Conservation (phyloP, 2,329 filamentous ascomycete species). For the Dendrostoma leiphaemia region DNA sequence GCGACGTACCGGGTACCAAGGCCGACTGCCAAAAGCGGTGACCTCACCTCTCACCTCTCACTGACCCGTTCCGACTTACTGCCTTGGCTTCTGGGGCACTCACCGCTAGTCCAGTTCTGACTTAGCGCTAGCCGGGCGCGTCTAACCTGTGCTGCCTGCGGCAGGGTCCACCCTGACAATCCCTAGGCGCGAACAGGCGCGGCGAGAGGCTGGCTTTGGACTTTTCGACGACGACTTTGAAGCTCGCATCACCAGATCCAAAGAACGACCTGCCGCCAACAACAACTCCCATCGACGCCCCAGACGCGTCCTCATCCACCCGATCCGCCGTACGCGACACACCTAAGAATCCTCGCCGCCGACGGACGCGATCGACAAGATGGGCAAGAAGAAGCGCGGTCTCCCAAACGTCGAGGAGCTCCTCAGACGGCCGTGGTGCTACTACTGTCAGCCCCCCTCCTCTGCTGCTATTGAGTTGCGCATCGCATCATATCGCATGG, state of each 20-base stretch:
- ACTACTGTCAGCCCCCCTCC: conserved; percentile 68
- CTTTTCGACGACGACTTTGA: conserved; percentile 11
- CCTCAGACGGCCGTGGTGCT: conserved; percentile 88
- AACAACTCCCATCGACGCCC: background rate
- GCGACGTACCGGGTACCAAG: background rate
- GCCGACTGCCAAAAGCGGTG: background rate
- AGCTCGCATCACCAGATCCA: no score
- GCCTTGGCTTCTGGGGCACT: background rate
- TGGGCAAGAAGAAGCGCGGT: conserved; percentile 89
- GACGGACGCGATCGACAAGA: conserved; percentile 36
- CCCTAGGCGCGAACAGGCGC: background rate
- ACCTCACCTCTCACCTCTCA: no score
- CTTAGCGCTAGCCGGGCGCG: conserved; percentile 8
- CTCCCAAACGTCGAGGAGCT: conserved; percentile 87
- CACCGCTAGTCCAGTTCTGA: background rate
- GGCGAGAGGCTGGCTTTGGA: background rate
- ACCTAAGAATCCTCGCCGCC: background rate
- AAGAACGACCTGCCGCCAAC: background rate
- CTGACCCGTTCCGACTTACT: no score
- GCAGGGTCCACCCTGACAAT: background rate
- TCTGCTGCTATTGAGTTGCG: background rate
- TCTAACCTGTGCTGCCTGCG: background rate
- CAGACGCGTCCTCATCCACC: no score
- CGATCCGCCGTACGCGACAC: background rate
- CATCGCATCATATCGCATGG: no score